Percentiles rank a stretch among this genome's conserved stretches.
phyloP scores from a whole-genome alignment of 164 flowering plant species.

The Piper longum region DNA sequence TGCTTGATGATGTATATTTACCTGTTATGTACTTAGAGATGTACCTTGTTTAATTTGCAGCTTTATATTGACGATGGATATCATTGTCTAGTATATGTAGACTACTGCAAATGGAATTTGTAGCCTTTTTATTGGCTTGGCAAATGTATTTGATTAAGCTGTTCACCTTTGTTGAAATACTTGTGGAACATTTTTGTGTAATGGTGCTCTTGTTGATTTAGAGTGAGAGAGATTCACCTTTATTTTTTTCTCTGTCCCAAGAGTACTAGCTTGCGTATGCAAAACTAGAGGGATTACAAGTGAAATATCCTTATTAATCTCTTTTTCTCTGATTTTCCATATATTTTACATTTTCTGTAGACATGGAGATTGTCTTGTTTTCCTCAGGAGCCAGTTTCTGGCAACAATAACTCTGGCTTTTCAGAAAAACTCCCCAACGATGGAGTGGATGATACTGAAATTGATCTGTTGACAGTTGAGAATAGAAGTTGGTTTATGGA shows the following conservation, averaged over 20 bases:
- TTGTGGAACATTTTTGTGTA: not conserved
- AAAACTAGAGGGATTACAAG: too few relatives aligned
- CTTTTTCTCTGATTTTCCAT: slow-evolving; percentile 1
- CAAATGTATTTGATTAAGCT: not conserved
- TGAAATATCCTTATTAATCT: too few relatives aligned
- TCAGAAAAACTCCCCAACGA: slow-evolving; percentile 25
- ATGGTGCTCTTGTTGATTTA: not conserved
- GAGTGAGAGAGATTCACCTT: not conserved
- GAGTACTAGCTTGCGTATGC: too few relatives aligned
- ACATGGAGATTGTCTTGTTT: slow-evolving; percentile 55
- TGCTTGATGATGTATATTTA: not conserved
- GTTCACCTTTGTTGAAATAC: not conserved
- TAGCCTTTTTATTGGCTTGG: not conserved
- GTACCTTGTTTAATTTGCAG: not conserved
- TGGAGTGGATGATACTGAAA: slow-evolving; percentile 25
- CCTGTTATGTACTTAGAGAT: not conserved
- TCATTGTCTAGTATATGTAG: too few relatives aligned
- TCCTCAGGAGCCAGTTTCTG: slow-evolving; percentile 34
- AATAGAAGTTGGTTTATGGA: slow-evolving; percentile 25
- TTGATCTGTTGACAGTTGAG: slow-evolving; percentile 14
- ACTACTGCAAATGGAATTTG: too few relatives aligned
- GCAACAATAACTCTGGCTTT: slow-evolving; percentile 17
- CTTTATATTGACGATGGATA: too few relatives aligned
- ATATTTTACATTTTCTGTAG: slow-evolving; percentile 16
- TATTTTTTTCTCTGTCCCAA: not conserved